Percentiles rank a stretch among this genome's conserved stretches.
phyloP scores from a whole-genome alignment of 257 asterid genomes.

The Thymus mandschuricus region DNA sequence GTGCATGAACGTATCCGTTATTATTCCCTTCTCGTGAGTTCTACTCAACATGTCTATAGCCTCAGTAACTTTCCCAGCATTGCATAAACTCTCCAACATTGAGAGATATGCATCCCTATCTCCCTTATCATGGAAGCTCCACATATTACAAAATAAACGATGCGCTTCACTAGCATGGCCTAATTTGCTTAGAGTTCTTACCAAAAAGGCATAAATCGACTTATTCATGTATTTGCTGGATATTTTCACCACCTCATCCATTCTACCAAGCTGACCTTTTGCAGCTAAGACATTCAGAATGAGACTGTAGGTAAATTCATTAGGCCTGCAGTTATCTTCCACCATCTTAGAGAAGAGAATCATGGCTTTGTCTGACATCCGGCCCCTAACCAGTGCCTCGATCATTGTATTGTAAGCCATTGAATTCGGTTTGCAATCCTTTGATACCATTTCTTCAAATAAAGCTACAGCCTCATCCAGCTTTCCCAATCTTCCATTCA shows the following conservation, averaged over 20 bases:
- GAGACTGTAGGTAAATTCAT: no score
- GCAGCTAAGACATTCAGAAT: no score
- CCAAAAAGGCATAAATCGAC: constrained; percentile 41
- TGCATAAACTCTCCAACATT: constrained; percentile 88
- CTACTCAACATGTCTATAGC: constrained; percentile 80
- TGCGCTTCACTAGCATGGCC: no score
- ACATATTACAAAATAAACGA: constrained; percentile 52
- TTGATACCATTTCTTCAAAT: constrained; percentile 79
- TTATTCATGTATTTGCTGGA: constrained; percentile 58
- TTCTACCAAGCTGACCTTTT: constrained; percentile 77
- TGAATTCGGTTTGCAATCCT: constrained; percentile 45
- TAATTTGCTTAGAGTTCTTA: no score
- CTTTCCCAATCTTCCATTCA: constrained; percentile 74
- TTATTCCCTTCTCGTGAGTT: constrained; percentile 80
- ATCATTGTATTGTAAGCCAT: no score
- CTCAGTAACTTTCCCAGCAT: constrained; percentile 66
- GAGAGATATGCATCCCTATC: constrained; percentile 83
- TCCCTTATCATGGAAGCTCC: constrained; percentile 88
- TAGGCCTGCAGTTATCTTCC: no score
- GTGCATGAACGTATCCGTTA: constrained; percentile 80
- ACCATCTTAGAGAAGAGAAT: no score
- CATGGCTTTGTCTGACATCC: constrained; percentile 18
- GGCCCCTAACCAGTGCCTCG: constrained; percentile 62
- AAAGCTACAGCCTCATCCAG: constrained; percentile 64
- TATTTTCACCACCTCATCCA: constrained; percentile 50